Base-by-base conservation (phyloP, 768 basidiomycete species). In the Panaeolus cyanescens region DNA sequence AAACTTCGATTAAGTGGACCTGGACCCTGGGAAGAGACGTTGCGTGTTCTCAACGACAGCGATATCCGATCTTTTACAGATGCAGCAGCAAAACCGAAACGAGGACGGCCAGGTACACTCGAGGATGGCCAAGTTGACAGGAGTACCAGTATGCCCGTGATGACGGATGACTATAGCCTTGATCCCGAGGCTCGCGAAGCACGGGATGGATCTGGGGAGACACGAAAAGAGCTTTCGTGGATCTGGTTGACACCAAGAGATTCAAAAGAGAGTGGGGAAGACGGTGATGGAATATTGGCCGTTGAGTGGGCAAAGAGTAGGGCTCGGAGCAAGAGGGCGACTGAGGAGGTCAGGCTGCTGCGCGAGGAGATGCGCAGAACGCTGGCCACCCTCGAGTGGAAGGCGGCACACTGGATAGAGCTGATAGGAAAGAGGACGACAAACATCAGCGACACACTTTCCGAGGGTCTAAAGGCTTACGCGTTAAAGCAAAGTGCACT, bases 331-430 rank as follows among this genome's bases (percentile, higher is more conserved):
- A 33, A 56, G 5, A 62, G 59, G 3, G 69, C 68, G 65, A 12
- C 12, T 0, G 71, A 71, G 20, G 70, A 71, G 53, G 65, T 71
- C 15, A 53, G 58, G 4, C 54, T 71, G 0, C 45, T 72, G 9
- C 28, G 54, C 17, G 70, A 72, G 58, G 71, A 72, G 55, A 73
- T 72, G 71, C 54, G 65, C 2, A 32, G 65, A 0, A 42, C 62
- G 0, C 12, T 56, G 22, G 32, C n/a, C n/a, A 67, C 67, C 25
- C 40, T 71, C 0, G 4, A 54, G 8, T 63, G 64, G 63, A 60
- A 63, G 9, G 64, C 62, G 0, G 10, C 54, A 1, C 61, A 56
- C 56, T 71, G 70, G 71, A n/a, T 8, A 10, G 20, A 4, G 15
- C 19, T 4, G 7, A 13, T 22, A 28, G 30, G 30, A 1, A 31